Evolutionary conservation across 371 early-diverging fungal genomes (phyloP), one percentile per base, ranked within the genome.

Genomic region (Mycotypha africana): DNA sequence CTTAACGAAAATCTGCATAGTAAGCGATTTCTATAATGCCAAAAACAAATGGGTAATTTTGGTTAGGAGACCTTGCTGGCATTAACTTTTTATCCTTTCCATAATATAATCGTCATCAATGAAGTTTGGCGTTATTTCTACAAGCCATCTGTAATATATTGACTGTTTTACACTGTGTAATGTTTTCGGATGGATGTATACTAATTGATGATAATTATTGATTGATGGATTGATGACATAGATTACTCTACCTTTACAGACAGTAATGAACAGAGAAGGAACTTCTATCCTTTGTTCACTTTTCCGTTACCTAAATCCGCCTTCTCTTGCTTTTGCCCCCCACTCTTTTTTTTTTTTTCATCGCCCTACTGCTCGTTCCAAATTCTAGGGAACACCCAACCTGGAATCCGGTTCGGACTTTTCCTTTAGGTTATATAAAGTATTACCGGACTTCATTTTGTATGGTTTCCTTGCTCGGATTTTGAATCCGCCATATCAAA

Each of bases 1-100:
- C 82, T 90, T 92, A 58, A 92, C 91, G 62, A 88, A 90, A 62
- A 88, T 88, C 65, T 90, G 88, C 89, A 74, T 74, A 39, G 49
- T 55, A 40, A 47, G 51, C 51, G 48, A 55, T 48, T 60, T 49
- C 47, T 50, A 19, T 12, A 14, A 21, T 23, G n/a, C n/a, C n/a
- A n/a, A n/a, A 17, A 28, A 28, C 28, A 5, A 25, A 41, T 26
- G 11, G 7, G 19, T 22, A 22, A 42, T 10, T 14, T 19, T 26
- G 12, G 31, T 42, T 7, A 30, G 19, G 14, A 19, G 30, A 7
- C 35, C n/a, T 35, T 35, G 15, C 17, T 35, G 15, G 35, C 26
- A 3, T 24, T n/a, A n/a, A n/a, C 19, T 42, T 41, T 26, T 17
- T 38, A 28, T 46, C 21, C 22, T 28, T 21, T 11, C 12, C 10